Base-by-base conservation (phyloP, 1,284 basidiomycete species). In the Porogramme epimiltina region DNA sequence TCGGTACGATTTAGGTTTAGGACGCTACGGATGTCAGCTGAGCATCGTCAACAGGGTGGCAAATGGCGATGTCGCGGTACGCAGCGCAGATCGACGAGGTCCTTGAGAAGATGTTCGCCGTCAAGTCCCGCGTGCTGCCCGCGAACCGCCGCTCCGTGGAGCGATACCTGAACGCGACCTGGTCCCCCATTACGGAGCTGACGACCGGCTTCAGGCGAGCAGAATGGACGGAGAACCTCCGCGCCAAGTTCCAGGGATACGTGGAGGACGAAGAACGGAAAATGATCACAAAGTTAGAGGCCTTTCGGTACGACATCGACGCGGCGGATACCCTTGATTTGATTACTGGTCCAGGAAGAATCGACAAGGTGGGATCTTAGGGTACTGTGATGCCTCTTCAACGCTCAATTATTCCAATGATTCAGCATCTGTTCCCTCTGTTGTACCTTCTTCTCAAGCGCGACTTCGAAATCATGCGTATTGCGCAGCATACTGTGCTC, bases 231-330 rank as follows among this genome's bases (percentile, higher is more conserved):
- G 45, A 49, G 3, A 19, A 37, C 1, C 47, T 55, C 18, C 46
- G 40, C 23, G 41, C 39, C 5, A 49, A 54, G n/a, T 67, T 68
- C 51, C 42, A 59, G 22, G 22, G 39, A 11, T 60, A 64, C 49
- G 49, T 64, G 3, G 55, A 61, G 4, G 23, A 40, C 0, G 66
- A 67, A 50, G 66, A 70, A 40, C 19, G 41, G 22, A 56, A 65
- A 2, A 37, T 69, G n/a, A 45, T 51, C 19, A 43, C 46, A 2
- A 58, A 52, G 9, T 28, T 70, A 23, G 48, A 62, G 36, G 49
- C 46, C 0, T 40, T 67, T n/a, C 40, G 49, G 19, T 70, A 63
- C 45, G 38, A 61, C 26, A 58, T 70, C 20, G 67, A 70, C 25
- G 64, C 55, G 1, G 34, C 37, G 2, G 60, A 63, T 18, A 66